phyloP scores from a whole-genome alignment of 805 yeast genomes.

The Yamadazyma olivae region DNA sequence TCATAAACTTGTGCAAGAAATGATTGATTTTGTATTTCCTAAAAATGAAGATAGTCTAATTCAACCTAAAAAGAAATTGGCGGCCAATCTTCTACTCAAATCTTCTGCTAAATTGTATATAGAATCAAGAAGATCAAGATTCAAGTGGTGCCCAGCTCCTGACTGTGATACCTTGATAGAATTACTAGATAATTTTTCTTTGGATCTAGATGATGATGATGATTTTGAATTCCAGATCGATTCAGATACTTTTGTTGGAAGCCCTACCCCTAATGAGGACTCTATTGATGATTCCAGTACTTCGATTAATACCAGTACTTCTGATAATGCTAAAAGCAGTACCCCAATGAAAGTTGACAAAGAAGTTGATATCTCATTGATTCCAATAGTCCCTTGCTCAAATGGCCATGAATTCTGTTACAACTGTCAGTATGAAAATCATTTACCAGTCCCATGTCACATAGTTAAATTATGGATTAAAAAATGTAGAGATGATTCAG shows the following conservation, averaged over 20 bases:
- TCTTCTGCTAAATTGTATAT: slow-evolving; percentile 50
- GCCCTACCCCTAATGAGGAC: slow-evolving; percentile 18
- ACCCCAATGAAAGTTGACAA: not conserved
- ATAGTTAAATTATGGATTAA: slow-evolving; percentile 68
- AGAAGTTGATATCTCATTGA: slow-evolving; percentile 14
- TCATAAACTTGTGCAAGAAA: slow-evolving; percentile 16
- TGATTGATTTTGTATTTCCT: not conserved
- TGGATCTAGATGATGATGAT: slow-evolving; percentile 9
- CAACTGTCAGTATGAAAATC: slow-evolving; percentile 70
- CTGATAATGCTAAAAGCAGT: not conserved
- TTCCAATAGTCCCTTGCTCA: slow-evolving; percentile 71
- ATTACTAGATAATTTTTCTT: slow-evolving; percentile 10
- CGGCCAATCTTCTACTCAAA: slow-evolving; percentile 29
- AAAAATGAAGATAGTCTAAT: too few relatives aligned
- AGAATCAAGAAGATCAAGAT: slow-evolving; percentile 40
- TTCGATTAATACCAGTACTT: slow-evolving; percentile 2
- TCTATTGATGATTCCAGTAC: slow-evolving; percentile 6
- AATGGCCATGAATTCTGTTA: slow-evolving; percentile 75
- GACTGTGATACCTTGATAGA: slow-evolving; percentile 68
- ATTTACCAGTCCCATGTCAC: slow-evolving; percentile 80
- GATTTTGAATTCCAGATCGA: slow-evolving; percentile 4
- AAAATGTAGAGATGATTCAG: slow-evolving; percentile 83
- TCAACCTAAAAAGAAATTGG: slow-evolving; percentile 8
- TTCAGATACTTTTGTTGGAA: too few relatives aligned
- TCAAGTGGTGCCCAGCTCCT: slow-evolving; percentile 82